Evolutionary conservation across 352 stramenopile genomes (phyloP).

Genomic region (Phytopythium helicoides): DNA sequence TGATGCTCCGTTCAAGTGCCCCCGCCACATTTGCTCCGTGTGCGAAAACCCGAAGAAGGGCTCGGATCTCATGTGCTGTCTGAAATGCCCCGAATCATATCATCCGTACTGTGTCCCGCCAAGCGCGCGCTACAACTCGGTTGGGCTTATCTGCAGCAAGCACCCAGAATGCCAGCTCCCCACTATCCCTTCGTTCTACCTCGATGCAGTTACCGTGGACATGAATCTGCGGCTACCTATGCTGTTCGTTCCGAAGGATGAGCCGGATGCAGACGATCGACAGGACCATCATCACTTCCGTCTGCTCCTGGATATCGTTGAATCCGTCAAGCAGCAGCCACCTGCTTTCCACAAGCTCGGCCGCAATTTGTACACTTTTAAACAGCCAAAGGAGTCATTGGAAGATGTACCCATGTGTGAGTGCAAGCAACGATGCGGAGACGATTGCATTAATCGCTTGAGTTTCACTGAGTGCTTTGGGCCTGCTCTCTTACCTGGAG

Average conservation of each 20-base stretch:
- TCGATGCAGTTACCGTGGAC: slow-evolving; percentile 76
- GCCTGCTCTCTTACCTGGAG: slow-evolving; percentile 45
- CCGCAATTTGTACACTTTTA: slow-evolving; percentile 87
- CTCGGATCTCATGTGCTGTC: slow-evolving; percentile 85
- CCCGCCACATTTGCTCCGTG: slow-evolving; percentile 81
- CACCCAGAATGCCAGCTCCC: slow-evolving; percentile 76
- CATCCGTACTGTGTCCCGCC: slow-evolving; percentile 92
- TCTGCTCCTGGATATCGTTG: slow-evolving; percentile 57
- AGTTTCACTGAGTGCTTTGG: slow-evolving; percentile 93
- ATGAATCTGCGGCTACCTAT: slow-evolving; percentile 67
- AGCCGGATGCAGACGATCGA: slow-evolving; percentile 43
- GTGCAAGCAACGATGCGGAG: slow-evolving; percentile 76
- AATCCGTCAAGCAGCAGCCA: slow-evolving; percentile 71
- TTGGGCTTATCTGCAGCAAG: slow-evolving; percentile 90
- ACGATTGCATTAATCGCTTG: slow-evolving; percentile 94
- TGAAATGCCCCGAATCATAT: slow-evolving; percentile 91
- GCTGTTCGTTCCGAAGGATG: slow-evolving; percentile 75
- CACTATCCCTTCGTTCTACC: slow-evolving; percentile 74
- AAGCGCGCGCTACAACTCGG: slow-evolving; percentile 89
- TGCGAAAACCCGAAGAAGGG: slow-evolving; percentile 77
- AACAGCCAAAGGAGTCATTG: slow-evolving; percentile 66
- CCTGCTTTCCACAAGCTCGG: slow-evolving; percentile 73
- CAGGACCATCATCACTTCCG: slow-evolving; percentile 82
- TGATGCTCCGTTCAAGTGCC: slow-evolving; percentile 85
- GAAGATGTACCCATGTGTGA: slow-evolving; percentile 79